Evolutionary conservation across 2,329 filamentous ascomycete genomes (phyloP).

Genomic region (Aspergillus proliferans): DNA sequence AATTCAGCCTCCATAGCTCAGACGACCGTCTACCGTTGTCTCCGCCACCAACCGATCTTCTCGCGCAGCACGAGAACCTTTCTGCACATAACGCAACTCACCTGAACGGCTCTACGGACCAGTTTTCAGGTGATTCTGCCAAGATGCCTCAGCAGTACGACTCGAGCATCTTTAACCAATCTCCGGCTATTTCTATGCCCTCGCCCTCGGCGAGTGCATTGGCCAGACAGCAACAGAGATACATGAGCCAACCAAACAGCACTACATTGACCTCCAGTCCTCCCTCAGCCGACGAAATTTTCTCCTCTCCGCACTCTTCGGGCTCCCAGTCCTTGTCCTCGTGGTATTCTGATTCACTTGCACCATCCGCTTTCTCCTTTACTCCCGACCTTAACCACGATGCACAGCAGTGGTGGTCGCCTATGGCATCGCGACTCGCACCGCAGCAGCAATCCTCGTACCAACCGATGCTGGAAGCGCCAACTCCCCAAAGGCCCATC

Average conservation of each 20-base stretch:
- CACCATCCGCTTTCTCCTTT: slow-evolving; percentile 31
- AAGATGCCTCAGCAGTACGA: slow-evolving; percentile 30
- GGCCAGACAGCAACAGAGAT: slow-evolving; percentile 27
- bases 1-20: slow-evolving; percentile 45
- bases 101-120: slow-evolving; percentile 34
- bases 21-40: slow-evolving; percentile 39
- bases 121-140: slow-evolving; percentile 17
- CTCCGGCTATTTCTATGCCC: slow-evolving; percentile 29
- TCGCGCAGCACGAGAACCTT: slow-evolving; percentile 34
- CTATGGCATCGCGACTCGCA: slow-evolving; percentile 28
- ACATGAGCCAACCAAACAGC: slow-evolving; percentile 25
- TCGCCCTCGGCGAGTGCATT: slow-evolving; percentile 24
- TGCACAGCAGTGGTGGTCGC: slow-evolving; percentile 37
- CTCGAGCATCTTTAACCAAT: slow-evolving; percentile 26
- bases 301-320: slow-evolving; percentile 34
- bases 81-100: slow-evolving; percentile 22
- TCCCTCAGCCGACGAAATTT: slow-evolving; percentile 33
- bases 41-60: slow-evolving; percentile 41
- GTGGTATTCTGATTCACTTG: slow-evolving; percentile 37
- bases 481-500: slow-evolving; percentile 28
- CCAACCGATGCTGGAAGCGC: slow-evolving; percentile 28
- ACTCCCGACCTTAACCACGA: slow-evolving; percentile 36
- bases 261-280: slow-evolving; percentile 28
- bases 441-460: slow-evolving; percentile 33
- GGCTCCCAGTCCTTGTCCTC: slow-evolving; percentile 34